Conservation (phyloP, 2,329 filamentous ascomycete species). For the Calonectria henricotiae region DNA sequence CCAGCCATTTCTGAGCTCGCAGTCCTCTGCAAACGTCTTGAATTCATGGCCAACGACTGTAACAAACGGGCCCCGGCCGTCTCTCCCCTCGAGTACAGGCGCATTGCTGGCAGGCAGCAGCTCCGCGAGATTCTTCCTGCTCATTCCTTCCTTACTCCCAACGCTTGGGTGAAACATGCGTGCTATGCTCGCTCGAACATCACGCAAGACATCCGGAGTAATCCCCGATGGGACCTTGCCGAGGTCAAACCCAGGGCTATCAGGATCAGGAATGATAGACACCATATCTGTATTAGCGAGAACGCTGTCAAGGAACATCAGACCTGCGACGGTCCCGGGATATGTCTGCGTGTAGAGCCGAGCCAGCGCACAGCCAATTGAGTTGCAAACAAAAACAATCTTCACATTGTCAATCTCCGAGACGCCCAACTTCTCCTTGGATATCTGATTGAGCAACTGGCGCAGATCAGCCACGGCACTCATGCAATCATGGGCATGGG, state of each 20-base stretch:
- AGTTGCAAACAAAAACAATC: constrained; percentile 45
- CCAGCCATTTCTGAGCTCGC: constrained; percentile 16
- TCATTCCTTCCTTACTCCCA: constrained; percentile 45
- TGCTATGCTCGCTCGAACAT: constrained; percentile 30
- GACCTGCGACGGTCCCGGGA: constrained; percentile 62
- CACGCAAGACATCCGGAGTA: constrained; percentile 35
- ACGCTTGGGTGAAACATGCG: constrained; percentile 47
- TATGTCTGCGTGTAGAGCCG: constrained; percentile 68
- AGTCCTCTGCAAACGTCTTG: constrained; percentile 39
- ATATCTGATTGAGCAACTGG: constrained; percentile 38
- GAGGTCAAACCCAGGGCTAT: constrained; percentile 63
- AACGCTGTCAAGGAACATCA: constrained; percentile 72
- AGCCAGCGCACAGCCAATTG: constrained; percentile 57
- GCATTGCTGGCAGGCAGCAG: constrained; percentile 43
- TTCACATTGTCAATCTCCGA: background rate
- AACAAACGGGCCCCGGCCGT: constrained; percentile 34
- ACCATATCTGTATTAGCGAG: constrained; percentile 73
- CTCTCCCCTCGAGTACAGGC: constrained; percentile 31
- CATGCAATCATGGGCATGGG: constrained; percentile 65
- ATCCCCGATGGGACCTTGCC: constrained; percentile 35
- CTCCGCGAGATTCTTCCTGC: constrained; percentile 41
- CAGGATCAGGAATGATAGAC: constrained; percentile 71
- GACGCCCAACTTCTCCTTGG: constrained; percentile 1
- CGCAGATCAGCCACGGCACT: constrained; percentile 54
- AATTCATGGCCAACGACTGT: constrained; percentile 50